Conservation (phyloP, 768 basidiomycete genomes). For the Boletus pseudo-olivaceus region DNA sequence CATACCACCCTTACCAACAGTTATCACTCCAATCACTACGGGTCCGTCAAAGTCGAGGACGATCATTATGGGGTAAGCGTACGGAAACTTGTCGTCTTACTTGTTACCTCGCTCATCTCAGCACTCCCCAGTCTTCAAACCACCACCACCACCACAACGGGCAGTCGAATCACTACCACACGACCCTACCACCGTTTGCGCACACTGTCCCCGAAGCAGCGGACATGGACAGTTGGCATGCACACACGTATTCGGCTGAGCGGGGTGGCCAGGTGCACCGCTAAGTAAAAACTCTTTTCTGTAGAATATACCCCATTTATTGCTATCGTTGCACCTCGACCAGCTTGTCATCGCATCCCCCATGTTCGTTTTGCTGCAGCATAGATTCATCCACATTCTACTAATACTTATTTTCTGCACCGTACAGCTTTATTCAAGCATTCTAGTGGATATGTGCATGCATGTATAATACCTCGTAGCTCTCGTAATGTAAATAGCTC, state of each 20-base stretch:
- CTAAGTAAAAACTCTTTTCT: slow-evolving; percentile 31
- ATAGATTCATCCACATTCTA: slow-evolving; percentile 32
- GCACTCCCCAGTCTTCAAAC: slow-evolving; percentile 27
- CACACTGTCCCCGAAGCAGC: slow-evolving; percentile 37
- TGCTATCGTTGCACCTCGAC: slow-evolving; percentile 27
- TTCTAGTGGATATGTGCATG: slow-evolving; percentile 38
- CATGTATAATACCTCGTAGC: slow-evolving; percentile 34
- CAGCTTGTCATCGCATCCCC: slow-evolving; percentile 16
- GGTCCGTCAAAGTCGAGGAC: slow-evolving; percentile 64
- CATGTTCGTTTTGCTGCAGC: slow-evolving; percentile 11
- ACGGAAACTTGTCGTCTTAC: background rate
- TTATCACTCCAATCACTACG: slow-evolving; percentile 48
- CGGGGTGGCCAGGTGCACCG: slow-evolving; percentile 58
- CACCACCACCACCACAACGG: slow-evolving; percentile 31
- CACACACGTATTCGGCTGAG: slow-evolving; percentile 54
- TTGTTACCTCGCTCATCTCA: background rate
- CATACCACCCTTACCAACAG: slow-evolving; percentile 39
- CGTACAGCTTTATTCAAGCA: slow-evolving; percentile 35
- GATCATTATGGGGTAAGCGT: slow-evolving; percentile 52
- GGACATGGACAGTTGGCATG: slow-evolving; percentile 59
- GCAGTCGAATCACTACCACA: slow-evolving; percentile 39
- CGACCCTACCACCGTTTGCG: slow-evolving; percentile 46
- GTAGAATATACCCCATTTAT: slow-evolving; percentile 38
- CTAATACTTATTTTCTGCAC: slow-evolving; percentile 33
- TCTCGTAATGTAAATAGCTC: slow-evolving; percentile 33